These are phyloP conservation scores for Rhizophagus sp. DNA, from an alignment of 192 early-diverging fungal genomes.

Conservation along the genomic window DNA sequence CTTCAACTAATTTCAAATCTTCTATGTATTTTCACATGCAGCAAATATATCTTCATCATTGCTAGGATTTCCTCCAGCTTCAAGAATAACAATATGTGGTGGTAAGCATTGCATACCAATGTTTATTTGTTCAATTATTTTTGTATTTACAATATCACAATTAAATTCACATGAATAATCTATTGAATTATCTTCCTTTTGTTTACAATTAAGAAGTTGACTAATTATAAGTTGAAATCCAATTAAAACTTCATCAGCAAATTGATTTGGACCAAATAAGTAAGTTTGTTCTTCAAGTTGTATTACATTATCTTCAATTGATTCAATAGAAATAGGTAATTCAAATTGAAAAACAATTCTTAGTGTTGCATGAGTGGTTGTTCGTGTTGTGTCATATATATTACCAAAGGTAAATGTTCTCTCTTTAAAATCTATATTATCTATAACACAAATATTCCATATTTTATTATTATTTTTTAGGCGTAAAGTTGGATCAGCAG, in stretches of 20 bases:
- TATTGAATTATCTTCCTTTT: background rate
- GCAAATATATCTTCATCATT: constrained; percentile 1
- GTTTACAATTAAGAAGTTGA: too few relatives aligned
- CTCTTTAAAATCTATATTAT: constrained; percentile 22
- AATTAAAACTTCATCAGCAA: background rate
- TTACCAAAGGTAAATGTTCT: background rate
- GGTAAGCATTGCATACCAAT: background rate
- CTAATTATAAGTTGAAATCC: too few relatives aligned
- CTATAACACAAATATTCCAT: constrained; percentile 10
- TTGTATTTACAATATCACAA: background rate
- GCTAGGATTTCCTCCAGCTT: background rate
- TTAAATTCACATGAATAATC: background rate
- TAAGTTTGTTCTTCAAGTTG: background rate
- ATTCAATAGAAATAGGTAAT: background rate
- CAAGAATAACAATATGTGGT: constrained; percentile 13
- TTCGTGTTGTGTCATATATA: background rate
- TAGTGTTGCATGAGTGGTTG: background rate
- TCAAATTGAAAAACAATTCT: background rate
- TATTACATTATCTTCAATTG: background rate
- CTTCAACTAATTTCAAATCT: constrained; percentile 1
- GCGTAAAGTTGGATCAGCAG: background rate
- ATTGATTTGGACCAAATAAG: background rate
- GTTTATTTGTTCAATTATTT: background rate
- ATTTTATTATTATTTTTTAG: background rate
- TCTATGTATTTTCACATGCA: background rate